These are phyloP conservation scores for Santalum album DNA, from an alignment of 164 flowering plant genomes.

Conservation along the genomic window DNA sequence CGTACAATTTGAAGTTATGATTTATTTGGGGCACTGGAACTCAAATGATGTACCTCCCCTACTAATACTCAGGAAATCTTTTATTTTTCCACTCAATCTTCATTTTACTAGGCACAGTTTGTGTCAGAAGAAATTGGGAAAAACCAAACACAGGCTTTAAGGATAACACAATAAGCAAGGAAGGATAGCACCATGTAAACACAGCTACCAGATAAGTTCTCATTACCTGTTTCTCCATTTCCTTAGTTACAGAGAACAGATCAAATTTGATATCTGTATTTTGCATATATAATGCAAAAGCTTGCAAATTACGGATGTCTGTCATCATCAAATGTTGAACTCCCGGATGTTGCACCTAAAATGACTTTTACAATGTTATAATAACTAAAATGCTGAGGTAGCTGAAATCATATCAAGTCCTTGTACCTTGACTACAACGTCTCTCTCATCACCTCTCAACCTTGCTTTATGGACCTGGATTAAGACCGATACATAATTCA, in stretches of 20 bases:
- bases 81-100: too few relatives aligned
- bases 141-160: too few relatives aligned
- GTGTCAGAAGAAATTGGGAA: too few relatives aligned
- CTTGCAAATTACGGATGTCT: slow-evolving; percentile 84
- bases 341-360: slow-evolving; percentile 97
- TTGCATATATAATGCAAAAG: slow-evolving; percentile 86
- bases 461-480: slow-evolving; percentile 88
- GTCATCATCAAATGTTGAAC: slow-evolving; percentile 89
- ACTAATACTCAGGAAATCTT: too few relatives aligned
- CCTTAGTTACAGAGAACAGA: slow-evolving; percentile 75
- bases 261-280: slow-evolving; percentile 88
- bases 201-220: too few relatives aligned
- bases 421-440: slow-evolving; percentile 89
- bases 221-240: slow-evolving; percentile 91
- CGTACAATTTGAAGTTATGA: too few relatives aligned
- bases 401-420: slow-evolving; percentile 7
- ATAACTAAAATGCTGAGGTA: neutral
- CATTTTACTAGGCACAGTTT: too few relatives aligned
- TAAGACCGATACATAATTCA: slow-evolving; percentile 10
- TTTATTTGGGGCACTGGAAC: too few relatives aligned
- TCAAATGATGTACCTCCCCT: too few relatives aligned
- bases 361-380: neutral
- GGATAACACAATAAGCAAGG: too few relatives aligned
- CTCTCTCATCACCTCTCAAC: slow-evolving; percentile 60
- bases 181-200: too few relatives aligned